Conservation (phyloP, 2,329 filamentous ascomycete species). For the Beauveria asiatica region DNA sequence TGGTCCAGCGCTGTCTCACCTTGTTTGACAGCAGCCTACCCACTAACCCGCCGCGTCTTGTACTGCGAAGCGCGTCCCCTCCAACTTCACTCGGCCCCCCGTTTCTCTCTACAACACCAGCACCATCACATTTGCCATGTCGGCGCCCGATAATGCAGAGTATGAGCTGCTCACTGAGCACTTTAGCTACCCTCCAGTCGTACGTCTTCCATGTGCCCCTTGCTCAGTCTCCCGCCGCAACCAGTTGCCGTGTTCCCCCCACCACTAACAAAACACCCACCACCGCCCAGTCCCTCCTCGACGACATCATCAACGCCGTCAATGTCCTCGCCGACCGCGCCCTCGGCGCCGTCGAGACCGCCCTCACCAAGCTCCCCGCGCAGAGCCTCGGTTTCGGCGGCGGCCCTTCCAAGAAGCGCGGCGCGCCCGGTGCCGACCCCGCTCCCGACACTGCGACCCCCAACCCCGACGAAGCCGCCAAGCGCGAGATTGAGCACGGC, state of each 20-base stretch:
- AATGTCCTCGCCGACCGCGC: conserved; percentile 90
- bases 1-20: no score
- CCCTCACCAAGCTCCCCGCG: conserved; percentile 66
- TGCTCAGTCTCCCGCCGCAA: neutral
- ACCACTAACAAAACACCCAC: conserved; percentile 10
- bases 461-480: conserved; percentile 32
- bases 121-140: conserved; percentile 18
- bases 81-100: neutral
- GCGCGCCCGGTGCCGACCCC: conserved; percentile 17
- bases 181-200: conserved; percentile 86
- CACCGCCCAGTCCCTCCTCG: conserved; percentile 65
- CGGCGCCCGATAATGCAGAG: conserved; percentile 34
- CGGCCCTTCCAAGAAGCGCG: conserved; percentile 34
- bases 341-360: conserved; percentile 77
- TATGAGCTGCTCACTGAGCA: conserved; percentile 83
- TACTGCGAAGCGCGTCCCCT: neutral
- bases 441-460: conserved; percentile 25
- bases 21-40: neutral
- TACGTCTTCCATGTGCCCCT: conserved; percentile 28
- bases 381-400: conserved; percentile 66
- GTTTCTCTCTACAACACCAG: neutral
- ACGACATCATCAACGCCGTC: conserved; percentile 95
- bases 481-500: conserved; percentile 76
- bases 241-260: neutral
- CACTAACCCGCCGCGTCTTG: neutral